Percentiles rank a stretch among this genome's conserved stretches.
Evolutionary conservation across 768 basidiomycete species (phyloP).

Genomic region (Tulasnella calospora): DNA sequence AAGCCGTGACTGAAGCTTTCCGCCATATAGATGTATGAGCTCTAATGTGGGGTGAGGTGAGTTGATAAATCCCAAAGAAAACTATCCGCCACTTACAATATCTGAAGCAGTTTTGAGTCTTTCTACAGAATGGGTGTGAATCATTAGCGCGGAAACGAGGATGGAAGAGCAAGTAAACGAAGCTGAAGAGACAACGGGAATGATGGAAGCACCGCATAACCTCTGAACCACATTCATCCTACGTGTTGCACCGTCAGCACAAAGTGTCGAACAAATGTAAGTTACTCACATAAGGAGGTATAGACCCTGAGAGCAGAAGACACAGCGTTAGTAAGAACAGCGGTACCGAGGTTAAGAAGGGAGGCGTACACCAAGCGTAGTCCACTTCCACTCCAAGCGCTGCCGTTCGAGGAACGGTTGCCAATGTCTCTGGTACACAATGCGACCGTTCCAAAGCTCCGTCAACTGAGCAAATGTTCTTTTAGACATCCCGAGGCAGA

Average conservation of each 20-base stretch:
- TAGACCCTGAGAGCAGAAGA: neutral
- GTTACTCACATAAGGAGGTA: neutral
- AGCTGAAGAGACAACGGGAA: neutral
- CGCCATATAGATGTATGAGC: neutral
- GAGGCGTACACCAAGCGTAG: neutral
- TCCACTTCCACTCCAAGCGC: constrained; percentile 1
- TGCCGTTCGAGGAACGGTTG: neutral
- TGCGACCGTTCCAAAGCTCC: constrained; percentile 5
- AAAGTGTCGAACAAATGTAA: neutral
- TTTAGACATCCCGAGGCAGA: neutral
- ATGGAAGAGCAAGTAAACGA: neutral
- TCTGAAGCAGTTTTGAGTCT: neutral
- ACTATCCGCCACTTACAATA: neutral
- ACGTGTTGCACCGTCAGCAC: neutral
- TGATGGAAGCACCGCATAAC: neutral
- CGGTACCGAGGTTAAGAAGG: neutral
- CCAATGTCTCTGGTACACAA: constrained; percentile 11
- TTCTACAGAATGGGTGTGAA: neutral
- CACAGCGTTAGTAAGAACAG: neutral
- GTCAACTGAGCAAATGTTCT: neutral
- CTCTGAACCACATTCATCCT: neutral
- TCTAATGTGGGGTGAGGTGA: neutral
- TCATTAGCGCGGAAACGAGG: neutral
- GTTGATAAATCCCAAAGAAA: neutral
- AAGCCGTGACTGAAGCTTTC: neutral